Conservation (phyloP, 345 rosid species). For the Trapa bicornis region DNA sequence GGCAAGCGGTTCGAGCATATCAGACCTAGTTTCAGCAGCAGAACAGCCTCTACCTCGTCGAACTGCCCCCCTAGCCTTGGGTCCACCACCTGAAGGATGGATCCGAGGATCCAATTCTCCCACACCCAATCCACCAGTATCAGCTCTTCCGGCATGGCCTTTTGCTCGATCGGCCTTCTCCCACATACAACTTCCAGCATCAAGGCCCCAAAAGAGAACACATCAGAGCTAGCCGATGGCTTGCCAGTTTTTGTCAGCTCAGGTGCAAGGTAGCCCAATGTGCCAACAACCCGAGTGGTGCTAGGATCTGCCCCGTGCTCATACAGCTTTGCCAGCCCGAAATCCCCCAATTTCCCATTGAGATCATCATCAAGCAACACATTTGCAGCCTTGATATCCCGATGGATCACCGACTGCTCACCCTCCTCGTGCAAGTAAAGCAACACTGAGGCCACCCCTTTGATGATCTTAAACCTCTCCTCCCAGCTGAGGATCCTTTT, state of each 20-base stretch:
- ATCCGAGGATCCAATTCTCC: slow-evolving; percentile 58
- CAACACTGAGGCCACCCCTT: slow-evolving; percentile 79
- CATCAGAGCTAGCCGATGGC: slow-evolving; percentile 62
- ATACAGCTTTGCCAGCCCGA: slow-evolving; percentile 78
- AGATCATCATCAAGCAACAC: slow-evolving; percentile 64
- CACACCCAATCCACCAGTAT: slow-evolving; percentile 87
- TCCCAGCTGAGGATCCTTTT: slow-evolving; percentile 50
- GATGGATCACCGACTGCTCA: slow-evolving; percentile 85
- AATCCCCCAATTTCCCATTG: slow-evolving; percentile 74
- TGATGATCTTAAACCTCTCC: slow-evolving; percentile 61
- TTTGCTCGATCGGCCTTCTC: slow-evolving; percentile 70
- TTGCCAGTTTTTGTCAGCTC: slow-evolving; percentile 82
- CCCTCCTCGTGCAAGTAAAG: slow-evolving; percentile 83
- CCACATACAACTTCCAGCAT: slow-evolving; percentile 77
- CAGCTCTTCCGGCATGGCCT: slow-evolving; percentile 75
- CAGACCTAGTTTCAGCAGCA: slow-evolving; percentile 58
- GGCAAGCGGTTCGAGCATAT: slow-evolving; percentile 63
- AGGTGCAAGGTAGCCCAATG: slow-evolving; percentile 92
- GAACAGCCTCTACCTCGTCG: slow-evolving; percentile 46
- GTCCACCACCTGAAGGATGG: slow-evolving; percentile 58
- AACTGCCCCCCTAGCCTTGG: slow-evolving; percentile 45
- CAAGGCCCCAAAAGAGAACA: slow-evolving; percentile 85
- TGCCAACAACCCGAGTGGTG: slow-evolving; percentile 81
- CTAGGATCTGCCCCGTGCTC: slow-evolving; percentile 63
- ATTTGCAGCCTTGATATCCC: slow-evolving; percentile 84